These are phyloP conservation scores for Spathaspora boniae DNA, from an alignment of 805 yeast species.

Conservation along the genomic window DNA sequence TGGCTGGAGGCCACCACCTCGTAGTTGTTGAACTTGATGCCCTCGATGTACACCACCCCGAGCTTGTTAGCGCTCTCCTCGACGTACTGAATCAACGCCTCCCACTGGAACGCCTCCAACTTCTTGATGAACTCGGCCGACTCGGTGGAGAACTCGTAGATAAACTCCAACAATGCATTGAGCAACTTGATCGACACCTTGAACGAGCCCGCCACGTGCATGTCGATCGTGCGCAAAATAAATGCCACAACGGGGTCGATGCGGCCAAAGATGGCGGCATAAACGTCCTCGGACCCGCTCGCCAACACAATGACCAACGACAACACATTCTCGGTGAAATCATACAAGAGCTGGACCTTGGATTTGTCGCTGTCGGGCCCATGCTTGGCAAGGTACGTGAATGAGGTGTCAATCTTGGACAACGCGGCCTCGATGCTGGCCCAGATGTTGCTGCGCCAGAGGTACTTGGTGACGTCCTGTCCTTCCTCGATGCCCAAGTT, in stretches of 20 bases:
- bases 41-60: slow-evolving; percentile 36
- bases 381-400: slow-evolving; percentile 36
- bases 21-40: slow-evolving; percentile 39
- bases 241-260: slow-evolving; percentile 38
- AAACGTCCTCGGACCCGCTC: slow-evolving; percentile 53
- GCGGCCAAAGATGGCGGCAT: slow-evolving; percentile 43
- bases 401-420: slow-evolving; percentile 47
- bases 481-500: slow-evolving; percentile 85
- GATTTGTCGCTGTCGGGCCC: slow-evolving; percentile 33
- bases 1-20: slow-evolving; percentile 25
- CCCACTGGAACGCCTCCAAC: slow-evolving; percentile 17
- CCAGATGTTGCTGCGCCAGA: slow-evolving; percentile 82
- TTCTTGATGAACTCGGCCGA: slow-evolving; percentile 49
- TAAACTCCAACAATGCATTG: slow-evolving; percentile 52
- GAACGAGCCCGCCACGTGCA: slow-evolving; percentile 2
- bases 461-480: slow-evolving; percentile 66
- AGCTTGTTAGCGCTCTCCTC: slow-evolving; percentile 18
- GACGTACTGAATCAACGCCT: slow-evolving; percentile 4
- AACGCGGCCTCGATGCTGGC: slow-evolving; percentile 51
- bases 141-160: slow-evolving; percentile 60
- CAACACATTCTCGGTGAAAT: slow-evolving; percentile 68
- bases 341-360: slow-evolving; percentile 51
- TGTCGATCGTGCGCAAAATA: slow-evolving; percentile 31
- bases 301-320: slow-evolving; percentile 67
- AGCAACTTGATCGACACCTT: slow-evolving; percentile 41